A percentile compares a stretch with the other conserved stretches of the same genome.
These are phyloP conservation scores for Naganishia kalamii DNA, from an alignment of 768 basidiomycete genomes.

Conservation along the genomic window DNA sequence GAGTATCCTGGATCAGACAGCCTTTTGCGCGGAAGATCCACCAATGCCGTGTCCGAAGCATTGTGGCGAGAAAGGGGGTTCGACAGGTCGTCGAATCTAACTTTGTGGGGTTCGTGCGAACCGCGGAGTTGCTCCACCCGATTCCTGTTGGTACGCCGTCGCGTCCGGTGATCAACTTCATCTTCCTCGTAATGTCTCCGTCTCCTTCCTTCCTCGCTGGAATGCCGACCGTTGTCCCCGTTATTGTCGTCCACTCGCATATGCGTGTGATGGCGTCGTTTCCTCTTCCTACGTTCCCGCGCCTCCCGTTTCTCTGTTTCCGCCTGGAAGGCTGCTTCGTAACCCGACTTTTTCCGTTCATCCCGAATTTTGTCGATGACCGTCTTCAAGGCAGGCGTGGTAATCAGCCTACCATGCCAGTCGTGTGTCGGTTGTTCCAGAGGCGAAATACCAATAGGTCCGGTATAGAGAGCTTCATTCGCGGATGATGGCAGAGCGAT, in stretches of 20 bases:
- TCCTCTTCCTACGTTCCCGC: constrained; percentile 5
- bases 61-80: neutral
- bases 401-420: constrained; percentile 33
- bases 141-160: neutral
- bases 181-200: neutral
- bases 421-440: constrained; percentile 13
- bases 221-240: neutral
- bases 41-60: neutral
- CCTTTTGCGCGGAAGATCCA: neutral
- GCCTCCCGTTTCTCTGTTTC: constrained; percentile 17
- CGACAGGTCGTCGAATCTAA: neutral
- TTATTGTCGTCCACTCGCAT: neutral
- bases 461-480: neutral
- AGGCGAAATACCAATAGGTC: neutral
- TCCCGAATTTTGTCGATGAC: constrained; percentile 32
- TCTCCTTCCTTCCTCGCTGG: neutral
- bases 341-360: constrained; percentile 29
- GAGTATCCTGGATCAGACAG: neutral
- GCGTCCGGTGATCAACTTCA: neutral
- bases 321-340: constrained; percentile 4
- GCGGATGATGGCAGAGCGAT: neutral
- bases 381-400: constrained; percentile 33
- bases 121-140: neutral
- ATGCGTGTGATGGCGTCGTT: neutral
- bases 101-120: constrained; percentile 1